Conservation (phyloP, 305 asterid species). For the Solanum hybrid region DNA sequence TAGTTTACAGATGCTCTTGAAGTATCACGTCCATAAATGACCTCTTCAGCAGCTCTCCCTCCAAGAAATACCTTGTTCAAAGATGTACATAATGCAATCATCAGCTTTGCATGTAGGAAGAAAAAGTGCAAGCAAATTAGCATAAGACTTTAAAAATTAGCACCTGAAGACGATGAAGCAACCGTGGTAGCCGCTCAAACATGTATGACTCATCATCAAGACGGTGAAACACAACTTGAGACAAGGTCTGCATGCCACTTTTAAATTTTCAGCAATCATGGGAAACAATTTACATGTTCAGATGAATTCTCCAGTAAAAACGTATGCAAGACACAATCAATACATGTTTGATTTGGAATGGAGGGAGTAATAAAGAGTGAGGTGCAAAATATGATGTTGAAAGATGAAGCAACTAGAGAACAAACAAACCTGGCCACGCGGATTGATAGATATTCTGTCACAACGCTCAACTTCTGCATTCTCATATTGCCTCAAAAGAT, state of each 20-base stretch:
- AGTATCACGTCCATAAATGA: constrained; percentile 80
- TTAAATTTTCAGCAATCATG: background rate
- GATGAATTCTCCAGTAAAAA: background rate
- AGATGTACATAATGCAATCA: background rate
- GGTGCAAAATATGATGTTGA: constrained; percentile 3
- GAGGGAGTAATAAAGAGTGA: background rate
- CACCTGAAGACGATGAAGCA: constrained; percentile 99
- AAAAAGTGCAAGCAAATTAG: background rate
- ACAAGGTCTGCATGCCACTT: constrained; percentile 53
- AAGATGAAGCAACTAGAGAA: background rate
- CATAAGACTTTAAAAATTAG: constrained; percentile 3
- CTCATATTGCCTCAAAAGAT: constrained; percentile 67
- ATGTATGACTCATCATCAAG: constrained; percentile 76
- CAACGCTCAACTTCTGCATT: constrained; percentile 83
- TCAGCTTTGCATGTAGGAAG: background rate
- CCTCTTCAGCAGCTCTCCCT: constrained; percentile 97
- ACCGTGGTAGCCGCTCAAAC: constrained; percentile 82
- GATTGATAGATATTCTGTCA: constrained; percentile 84
- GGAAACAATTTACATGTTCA: background rate
- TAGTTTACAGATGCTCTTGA: constrained; percentile 81
- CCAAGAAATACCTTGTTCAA: constrained; percentile 71
- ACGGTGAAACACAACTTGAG: constrained; percentile 86
- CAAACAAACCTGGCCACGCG: constrained; percentile 82
- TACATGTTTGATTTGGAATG: background rate
- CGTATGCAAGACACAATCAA: background rate